Percentiles rank a stretch among this genome's conserved stretches.
phyloP scores from a whole-genome alignment of 1,284 basidiomycete genomes.

The Ustilago nuda region DNA sequence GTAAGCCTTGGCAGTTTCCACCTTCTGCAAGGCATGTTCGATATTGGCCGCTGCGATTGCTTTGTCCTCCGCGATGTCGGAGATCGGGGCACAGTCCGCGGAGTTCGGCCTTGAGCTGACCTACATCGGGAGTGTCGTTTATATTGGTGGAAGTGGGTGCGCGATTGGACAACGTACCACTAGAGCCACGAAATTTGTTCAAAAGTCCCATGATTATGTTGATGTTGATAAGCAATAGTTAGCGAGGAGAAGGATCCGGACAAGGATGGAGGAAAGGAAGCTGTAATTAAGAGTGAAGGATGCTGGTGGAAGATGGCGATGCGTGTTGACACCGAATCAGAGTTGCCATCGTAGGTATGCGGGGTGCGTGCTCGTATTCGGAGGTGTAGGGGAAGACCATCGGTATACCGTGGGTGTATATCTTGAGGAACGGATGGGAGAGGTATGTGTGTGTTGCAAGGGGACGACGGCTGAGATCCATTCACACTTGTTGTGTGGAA shows the following conservation, averaged over 20 bases:
- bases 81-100: slow-evolving; percentile 20
- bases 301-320: background rate
- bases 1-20: background rate
- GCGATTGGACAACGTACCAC: background rate
- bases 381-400: background rate
- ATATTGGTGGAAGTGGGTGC: background rate
- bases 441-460: background rate
- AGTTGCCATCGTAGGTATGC: background rate
- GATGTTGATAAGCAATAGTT: no score
- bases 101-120: background rate
- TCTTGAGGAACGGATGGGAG: background rate
- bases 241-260: no score
- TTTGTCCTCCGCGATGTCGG: slow-evolving; percentile 27
- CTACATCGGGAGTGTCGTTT: background rate
- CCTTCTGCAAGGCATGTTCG: slow-evolving; percentile 1
- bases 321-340: no score
- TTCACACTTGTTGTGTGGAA: background rate
- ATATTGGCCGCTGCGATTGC: background rate
- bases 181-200: background rate
- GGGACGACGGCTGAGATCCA: background rate
- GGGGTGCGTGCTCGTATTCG: background rate
- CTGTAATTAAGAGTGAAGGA: background rate
- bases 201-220: no score
- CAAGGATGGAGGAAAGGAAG: background rate
- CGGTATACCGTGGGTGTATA: background rate